Base-by-base conservation (phyloP, 805 yeast genomes). In the Gaillardinia entomophila region DNA sequence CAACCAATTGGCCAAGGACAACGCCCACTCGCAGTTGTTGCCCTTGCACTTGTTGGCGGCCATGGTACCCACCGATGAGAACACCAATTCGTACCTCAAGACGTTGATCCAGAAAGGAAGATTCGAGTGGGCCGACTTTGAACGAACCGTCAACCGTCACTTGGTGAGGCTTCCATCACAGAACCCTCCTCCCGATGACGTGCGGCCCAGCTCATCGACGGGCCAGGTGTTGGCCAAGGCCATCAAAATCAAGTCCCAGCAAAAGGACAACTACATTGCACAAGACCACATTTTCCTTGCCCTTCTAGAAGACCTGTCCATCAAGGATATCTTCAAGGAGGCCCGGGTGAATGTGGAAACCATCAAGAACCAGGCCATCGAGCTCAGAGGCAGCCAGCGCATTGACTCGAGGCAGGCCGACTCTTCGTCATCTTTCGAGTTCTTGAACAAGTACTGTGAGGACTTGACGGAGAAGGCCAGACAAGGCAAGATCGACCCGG, bases 1-100 rank as follows among this genome's bases (percentile, higher is more conserved):
- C 34, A 76, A 79, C 37, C 76, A 82, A 53, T 61, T 92, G 40
- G 96, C 97, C 26, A 73, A 77, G 50, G 94, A 87, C 44, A 87
- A 86, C 51, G 72, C 82, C 31, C 88, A 92, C 60, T 69, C 90
- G 6, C 90, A 85, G 54, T 66, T 92, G 35, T 66, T 75, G 33
- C 98, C 98, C n/a, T 57, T 89, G 35, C 98, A 92, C 60, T 59
- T 92, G 35, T 66, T 90, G 41, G 97, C 95, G 12, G 96, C 97
- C 15, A 82, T 90, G 81, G 80, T 83, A 19, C 79, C 80, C 16
- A 68, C 77, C 8, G 77, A 79, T 41, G 71, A 60, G 30, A 49
- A 49, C 31, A 62, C 77, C 8, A 54, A 59, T 0, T 55, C 55
- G 28, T 90, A 87, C 57, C 62, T 92, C 34, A 84, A 88, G 53